Percentiles rank a stretch among this genome's conserved stretches.
These are phyloP conservation scores for Alternaria metachromatica DNA, from an alignment of 2,329 filamentous ascomycete species.

Conservation along the genomic window DNA sequence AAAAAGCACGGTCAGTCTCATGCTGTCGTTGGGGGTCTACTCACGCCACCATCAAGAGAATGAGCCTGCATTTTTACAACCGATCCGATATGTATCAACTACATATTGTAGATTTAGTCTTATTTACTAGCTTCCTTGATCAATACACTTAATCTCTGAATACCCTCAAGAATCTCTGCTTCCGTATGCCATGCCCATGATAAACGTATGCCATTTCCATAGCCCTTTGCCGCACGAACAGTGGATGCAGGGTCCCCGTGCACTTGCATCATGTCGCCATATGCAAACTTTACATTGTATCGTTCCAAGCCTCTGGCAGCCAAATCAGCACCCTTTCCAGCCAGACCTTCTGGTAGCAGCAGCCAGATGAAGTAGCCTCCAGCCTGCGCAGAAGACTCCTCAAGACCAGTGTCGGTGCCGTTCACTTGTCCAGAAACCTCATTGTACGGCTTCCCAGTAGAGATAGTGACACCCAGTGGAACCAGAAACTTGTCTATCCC, in stretches of 20 bases:
- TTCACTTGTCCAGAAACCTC: not conserved
- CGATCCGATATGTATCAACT: not conserved
- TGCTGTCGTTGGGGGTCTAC: slow-evolving; percentile 18
- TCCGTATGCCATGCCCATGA: slow-evolving; percentile 23
- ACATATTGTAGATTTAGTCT: not conserved
- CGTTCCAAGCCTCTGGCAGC: slow-evolving; percentile 58
- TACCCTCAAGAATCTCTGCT: slow-evolving; percentile 19
- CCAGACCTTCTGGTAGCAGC: not conserved
- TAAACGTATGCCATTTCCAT: slow-evolving; percentile 18
- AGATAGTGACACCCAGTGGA: slow-evolving; percentile 43
- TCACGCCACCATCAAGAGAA: slow-evolving; percentile 15
- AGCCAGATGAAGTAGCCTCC: not conserved
- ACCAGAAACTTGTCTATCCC: slow-evolving; percentile 64
- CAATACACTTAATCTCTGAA: slow-evolving; percentile 13
- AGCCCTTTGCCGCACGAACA: slow-evolving; percentile 11
- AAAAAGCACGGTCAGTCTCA: not conserved
- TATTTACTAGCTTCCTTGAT: not conserved
- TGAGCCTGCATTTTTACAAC: not conserved
- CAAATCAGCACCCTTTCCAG: not conserved
- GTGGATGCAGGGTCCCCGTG: slow-evolving; percentile 27
- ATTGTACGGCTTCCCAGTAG: not conserved
- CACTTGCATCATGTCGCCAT: slow-evolving; percentile 69
- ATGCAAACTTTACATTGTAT: slow-evolving; percentile 69
- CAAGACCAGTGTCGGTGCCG: no score
- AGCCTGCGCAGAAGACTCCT: not conserved